Evolutionary conservation across 352 stramenopile species (phyloP).

Genomic region (Paralagenidium karlingii): DNA sequence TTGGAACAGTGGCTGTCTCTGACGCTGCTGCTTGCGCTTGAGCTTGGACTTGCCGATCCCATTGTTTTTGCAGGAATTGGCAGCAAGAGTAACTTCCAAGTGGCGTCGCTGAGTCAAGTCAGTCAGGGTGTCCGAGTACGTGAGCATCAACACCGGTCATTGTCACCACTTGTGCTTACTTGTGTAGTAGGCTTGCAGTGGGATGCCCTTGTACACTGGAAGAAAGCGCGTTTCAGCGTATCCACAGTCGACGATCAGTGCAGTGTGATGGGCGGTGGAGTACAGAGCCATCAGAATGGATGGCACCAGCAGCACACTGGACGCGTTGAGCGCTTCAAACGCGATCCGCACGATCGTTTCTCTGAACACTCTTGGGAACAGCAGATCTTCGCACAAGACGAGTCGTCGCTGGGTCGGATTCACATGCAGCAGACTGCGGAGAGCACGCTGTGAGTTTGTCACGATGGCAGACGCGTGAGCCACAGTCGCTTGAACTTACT

Average conservation of each 20-base stretch:
- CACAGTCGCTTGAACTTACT: slow-evolving; percentile 23
- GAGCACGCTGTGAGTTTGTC: slow-evolving; percentile 8
- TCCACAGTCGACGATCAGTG: slow-evolving; percentile 67
- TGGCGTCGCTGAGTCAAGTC: neutral
- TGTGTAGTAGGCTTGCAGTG: slow-evolving; percentile 50
- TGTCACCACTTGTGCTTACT: slow-evolving; percentile 14
- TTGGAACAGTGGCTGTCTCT: slow-evolving; percentile 3
- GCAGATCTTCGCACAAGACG: slow-evolving; percentile 68
- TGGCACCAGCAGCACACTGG: slow-evolving; percentile 53
- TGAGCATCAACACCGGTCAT: neutral
- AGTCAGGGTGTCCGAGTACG: neutral
- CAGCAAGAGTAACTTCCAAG: slow-evolving; percentile 1
- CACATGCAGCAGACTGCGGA: slow-evolving; percentile 30
- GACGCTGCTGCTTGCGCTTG: slow-evolving; percentile 16
- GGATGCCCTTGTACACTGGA: slow-evolving; percentile 74
- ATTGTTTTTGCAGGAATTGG: neutral
- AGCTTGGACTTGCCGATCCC: slow-evolving; percentile 19
- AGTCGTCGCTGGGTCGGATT: slow-evolving; percentile 62
- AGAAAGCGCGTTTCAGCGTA: slow-evolving; percentile 61
- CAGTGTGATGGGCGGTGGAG: slow-evolving; percentile 57
- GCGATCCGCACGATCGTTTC: slow-evolving; percentile 49
- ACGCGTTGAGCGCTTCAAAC: slow-evolving; percentile 26
- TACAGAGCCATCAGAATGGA: slow-evolving; percentile 51
- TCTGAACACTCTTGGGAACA: slow-evolving; percentile 41
- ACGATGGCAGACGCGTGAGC: no score